Base-by-base conservation (phyloP, 345 rosid species). In the Odontarrhena argentea region DNA sequence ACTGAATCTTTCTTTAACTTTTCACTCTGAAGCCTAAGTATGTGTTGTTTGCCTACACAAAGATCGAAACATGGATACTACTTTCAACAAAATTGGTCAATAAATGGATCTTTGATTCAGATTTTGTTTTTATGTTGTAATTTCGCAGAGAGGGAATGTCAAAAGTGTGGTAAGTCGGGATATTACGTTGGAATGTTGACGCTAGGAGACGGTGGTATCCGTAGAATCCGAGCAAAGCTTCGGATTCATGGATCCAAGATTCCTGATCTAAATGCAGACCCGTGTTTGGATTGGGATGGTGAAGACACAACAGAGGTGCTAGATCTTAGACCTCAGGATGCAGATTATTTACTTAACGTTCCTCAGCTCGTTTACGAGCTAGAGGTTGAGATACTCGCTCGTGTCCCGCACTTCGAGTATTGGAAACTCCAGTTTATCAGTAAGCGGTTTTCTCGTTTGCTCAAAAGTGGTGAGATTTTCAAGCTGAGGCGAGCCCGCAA, bases 271-370 rank as follows among this genome's bases (percentile, higher is more conserved):
- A 76, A 76, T 46, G 11, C 11, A 40, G 71, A 76, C 9, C 70
- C 71, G 12, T 58, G 66, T 68, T 63, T 59, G 18, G 79, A 70
- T 25, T 24, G 28, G 25, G 75, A 70, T 9, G 75, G 0, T 2
- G 74, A 74, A 74, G 73, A 51, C 9, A 42, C 57, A 51, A 37
- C 6, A 47, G 66, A 58, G 58, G 58, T 37, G 6, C 44, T 46
- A 8, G 77, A 58, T 60, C 73, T 69, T 4, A 65, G 73, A 87
- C 82, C 91, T 80, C 88, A 92, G 91, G 98, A 87, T 92, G 96
- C 96, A 89, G 98, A 92, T 92, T 92, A 89, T 71, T 54, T 46
- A 44, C 61, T 57, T 22, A 68, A 73, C 59, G 52, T 78, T 70
- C 85, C 88, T 50, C 76, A 82, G 18, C 96, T 92, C 42, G 71